These are phyloP conservation scores for Pittosporum tobira DNA, from an alignment of 129 eudicot genomes.

Conservation along the genomic window DNA sequence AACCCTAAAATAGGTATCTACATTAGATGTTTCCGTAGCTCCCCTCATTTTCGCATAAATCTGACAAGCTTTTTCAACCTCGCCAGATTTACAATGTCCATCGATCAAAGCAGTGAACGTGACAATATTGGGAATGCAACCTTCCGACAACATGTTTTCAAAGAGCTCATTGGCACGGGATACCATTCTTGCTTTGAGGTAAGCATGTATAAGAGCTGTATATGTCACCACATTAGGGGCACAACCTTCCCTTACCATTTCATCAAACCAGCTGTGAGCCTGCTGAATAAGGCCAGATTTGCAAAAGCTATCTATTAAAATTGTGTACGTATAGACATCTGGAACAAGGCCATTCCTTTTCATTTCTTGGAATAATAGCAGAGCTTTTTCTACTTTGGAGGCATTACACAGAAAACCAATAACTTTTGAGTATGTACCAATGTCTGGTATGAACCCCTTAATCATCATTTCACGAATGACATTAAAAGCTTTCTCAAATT, in stretches of 20 bases:
- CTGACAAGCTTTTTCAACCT: constrained; percentile 60
- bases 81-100: constrained; percentile 80
- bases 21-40: constrained; percentile 28
- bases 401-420: constrained; percentile 63
- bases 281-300: constrained; percentile 77
- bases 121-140: constrained; percentile 69
- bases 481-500: constrained; percentile 63
- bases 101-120: constrained; percentile 80
- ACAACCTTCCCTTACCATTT: constrained; percentile 69
- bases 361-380: constrained; percentile 67
- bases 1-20: constrained; percentile 50
- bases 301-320: constrained; percentile 83
- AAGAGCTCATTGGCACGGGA: constrained; percentile 59
- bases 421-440: constrained; percentile 67
- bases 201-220: constrained; percentile 80
- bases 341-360: constrained; percentile 64
- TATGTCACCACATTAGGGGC: constrained; percentile 87
- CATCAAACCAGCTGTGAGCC: constrained; percentile 72
- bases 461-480: constrained; percentile 73
- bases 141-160: constrained; percentile 65
- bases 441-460: constrained; percentile 80
- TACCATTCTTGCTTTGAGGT: constrained; percentile 65
- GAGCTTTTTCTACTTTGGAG: constrained; percentile 68
- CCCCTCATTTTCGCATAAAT: constrained; percentile 81
- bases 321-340: constrained; percentile 79